Evolutionary conservation across 257 asterid species (phyloP).

Genomic region (Nicotiana paniculata): DNA sequence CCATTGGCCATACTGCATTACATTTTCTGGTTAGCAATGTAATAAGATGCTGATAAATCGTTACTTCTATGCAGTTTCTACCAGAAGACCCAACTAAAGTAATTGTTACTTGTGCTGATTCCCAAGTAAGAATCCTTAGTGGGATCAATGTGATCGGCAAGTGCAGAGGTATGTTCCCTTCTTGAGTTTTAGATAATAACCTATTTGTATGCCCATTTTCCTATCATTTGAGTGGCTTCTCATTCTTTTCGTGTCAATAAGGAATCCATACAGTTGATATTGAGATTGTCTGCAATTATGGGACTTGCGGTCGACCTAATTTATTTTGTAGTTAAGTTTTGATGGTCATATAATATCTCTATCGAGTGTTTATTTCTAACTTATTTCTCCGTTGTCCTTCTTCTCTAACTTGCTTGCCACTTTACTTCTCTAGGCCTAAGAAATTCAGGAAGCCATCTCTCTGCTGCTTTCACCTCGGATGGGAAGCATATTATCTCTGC

Average conservation of each 20-base stretch:
- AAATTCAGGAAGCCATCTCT: slow-evolving; percentile 48
- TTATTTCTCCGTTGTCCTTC: not conserved
- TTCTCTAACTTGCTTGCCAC: not conserved
- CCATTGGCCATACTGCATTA: not conserved
- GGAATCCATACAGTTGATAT: not conserved
- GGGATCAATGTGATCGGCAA: slow-evolving; percentile 55
- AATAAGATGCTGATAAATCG: slow-evolving; percentile 1
- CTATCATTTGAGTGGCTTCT: not conserved
- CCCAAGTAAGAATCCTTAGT: slow-evolving; percentile 58
- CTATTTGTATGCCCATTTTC: not conserved
- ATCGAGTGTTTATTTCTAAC: not conserved
- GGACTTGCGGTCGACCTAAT: not conserved
- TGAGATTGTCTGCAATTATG: not conserved
- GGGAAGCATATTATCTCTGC: slow-evolving; percentile 78
- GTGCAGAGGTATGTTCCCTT: slow-evolving; percentile 49
- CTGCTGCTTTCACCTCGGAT: slow-evolving; percentile 62
- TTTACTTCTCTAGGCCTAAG: slow-evolving; percentile 45
- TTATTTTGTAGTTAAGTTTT: not conserved
- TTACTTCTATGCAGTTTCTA: slow-evolving; percentile 50
- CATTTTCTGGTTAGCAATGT: not conserved
- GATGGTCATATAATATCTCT: not conserved
- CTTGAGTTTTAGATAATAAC: not conserved
- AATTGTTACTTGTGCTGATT: slow-evolving; percentile 78
- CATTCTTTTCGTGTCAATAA: not conserved
- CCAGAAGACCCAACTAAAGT: slow-evolving; percentile 67